Percentiles rank a stretch among this genome's conserved stretches.
Evolutionary conservation across 2,329 filamentous ascomycete species (phyloP).

Genomic region (Rasamsonia emersonii): DNA sequence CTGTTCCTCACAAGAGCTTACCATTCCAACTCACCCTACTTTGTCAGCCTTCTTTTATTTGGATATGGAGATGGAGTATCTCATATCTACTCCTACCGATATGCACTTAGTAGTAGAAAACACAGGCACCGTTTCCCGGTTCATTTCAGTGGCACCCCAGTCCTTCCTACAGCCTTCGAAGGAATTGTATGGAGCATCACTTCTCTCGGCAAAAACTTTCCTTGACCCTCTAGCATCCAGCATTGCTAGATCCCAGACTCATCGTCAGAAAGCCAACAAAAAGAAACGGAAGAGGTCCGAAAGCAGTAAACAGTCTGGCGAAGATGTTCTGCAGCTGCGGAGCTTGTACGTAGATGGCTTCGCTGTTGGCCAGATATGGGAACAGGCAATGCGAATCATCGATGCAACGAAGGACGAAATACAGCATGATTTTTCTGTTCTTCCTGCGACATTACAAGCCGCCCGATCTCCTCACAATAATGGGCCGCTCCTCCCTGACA

Average conservation of each 20-base stretch:
- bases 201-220: slow-evolving; percentile 69
- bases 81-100: not conserved
- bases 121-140: slow-evolving; percentile 10
- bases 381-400: slow-evolving; percentile 81
- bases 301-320: slow-evolving; percentile 35
- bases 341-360: slow-evolving; percentile 84
- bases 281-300: slow-evolving; percentile 68
- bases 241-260: slow-evolving; percentile 63
- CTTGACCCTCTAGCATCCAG: slow-evolving; percentile 69
- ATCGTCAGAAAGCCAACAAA: slow-evolving; percentile 57
- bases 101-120: not conserved
- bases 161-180: slow-evolving; percentile 66
- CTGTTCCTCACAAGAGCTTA: too few relatives aligned
- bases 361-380: slow-evolving; percentile 82
- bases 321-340: slow-evolving; percentile 61
- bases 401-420: slow-evolving; percentile 52
- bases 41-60: too few relatives aligned
- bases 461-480: too few relatives aligned
- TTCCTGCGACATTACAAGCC: slow-evolving; percentile 17
- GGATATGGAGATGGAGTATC: too few relatives aligned
- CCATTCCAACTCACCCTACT: too few relatives aligned
- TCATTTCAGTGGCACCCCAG: slow-evolving; percentile 55
- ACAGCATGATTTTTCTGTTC: slow-evolving; percentile 37
- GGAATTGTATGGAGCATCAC: slow-evolving; percentile 58
- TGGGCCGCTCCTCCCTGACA: too few relatives aligned